phyloP scores from a whole-genome alignment of 345 rosid species.

The Combretum micranthum region DNA sequence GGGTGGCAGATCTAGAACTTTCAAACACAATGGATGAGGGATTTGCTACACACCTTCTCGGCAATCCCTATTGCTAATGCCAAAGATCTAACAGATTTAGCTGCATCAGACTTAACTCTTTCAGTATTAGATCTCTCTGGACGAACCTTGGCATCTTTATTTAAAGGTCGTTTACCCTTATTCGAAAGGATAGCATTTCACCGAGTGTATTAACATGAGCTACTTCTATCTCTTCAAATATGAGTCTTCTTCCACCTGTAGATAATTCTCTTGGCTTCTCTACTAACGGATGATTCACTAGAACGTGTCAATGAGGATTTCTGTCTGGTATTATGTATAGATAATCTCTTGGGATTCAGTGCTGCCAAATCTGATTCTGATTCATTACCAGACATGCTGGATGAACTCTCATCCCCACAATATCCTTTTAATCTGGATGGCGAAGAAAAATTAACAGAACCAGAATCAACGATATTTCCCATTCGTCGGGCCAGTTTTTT shows the following conservation, averaged over 20 bases:
- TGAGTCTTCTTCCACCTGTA: slow-evolving; percentile 92
- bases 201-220: slow-evolving; percentile 65
- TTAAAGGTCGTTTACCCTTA: slow-evolving; percentile 33
- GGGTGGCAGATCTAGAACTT: slow-evolving; percentile 34
- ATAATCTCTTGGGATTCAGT: slow-evolving; percentile 32
- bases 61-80: slow-evolving; percentile 95
- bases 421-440: slow-evolving; percentile 51
- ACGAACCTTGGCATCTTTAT: slow-evolving; percentile 24
- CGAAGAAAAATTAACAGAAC: slow-evolving; percentile 31
- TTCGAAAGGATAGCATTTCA: slow-evolving; percentile 90
- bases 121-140: slow-evolving; percentile 22
- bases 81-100: slow-evolving; percentile 44
- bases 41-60: slow-evolving; percentile 41
- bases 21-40: slow-evolving; percentile 37
- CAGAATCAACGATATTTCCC: slow-evolving; percentile 33
- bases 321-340: slow-evolving; percentile 30
- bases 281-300: slow-evolving; percentile 63
- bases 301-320: slow-evolving; percentile 34
- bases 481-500: slow-evolving; percentile 56
- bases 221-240: slow-evolving; percentile 41
- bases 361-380: slow-evolving; percentile 52
- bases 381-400: slow-evolving; percentile 53
- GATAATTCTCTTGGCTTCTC: slow-evolving; percentile 86
- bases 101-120: slow-evolving; percentile 11
- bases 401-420: slow-evolving; percentile 77